A percentile compares a stretch with the other conserved stretches of the same genome.
Evolutionary conservation across 2,329 filamentous ascomycete genomes (phyloP).

Genomic region (Aureobasidium sp.): DNA sequence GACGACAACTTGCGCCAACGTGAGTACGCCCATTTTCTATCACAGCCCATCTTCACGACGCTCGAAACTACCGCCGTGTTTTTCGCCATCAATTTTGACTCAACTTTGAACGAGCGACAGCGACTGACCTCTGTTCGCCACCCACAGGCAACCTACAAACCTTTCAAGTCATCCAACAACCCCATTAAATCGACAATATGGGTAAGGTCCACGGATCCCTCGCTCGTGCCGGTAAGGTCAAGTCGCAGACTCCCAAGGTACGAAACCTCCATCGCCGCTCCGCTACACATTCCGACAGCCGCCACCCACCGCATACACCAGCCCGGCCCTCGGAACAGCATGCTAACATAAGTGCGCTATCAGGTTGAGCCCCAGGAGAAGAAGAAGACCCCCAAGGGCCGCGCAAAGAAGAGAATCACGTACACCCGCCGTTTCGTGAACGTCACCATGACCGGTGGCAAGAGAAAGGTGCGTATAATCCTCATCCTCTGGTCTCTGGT

Average conservation of each 20-base stretch:
- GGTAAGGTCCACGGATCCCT: conserved; percentile 92
- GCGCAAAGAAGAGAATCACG: conserved; percentile 91
- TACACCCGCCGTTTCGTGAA: conserved; percentile 99
- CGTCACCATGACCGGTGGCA: conserved; percentile 93
- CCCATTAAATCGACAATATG: conserved; percentile 53
- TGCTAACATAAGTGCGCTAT: conserved; percentile 24
- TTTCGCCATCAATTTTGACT: background rate
- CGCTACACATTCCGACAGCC: conserved; percentile 19
- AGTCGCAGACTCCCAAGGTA: conserved; percentile 91
- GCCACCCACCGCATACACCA: conserved; percentile 20
- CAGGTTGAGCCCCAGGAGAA: conserved; percentile 89
- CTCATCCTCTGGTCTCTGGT: conserved; percentile 24
- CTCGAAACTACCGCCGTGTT: background rate
- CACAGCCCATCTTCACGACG: background rate
- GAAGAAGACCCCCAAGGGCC: conserved; percentile 93
- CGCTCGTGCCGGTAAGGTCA: conserved; percentile 95
- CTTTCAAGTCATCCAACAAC: conserved; percentile 10
- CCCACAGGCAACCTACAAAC: conserved; percentile 10
- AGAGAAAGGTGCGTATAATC: conserved; percentile 72
- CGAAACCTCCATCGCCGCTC: conserved; percentile 29
- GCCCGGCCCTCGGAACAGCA: background rate
- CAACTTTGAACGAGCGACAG: conserved; percentile 1
- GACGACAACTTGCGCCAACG: conserved; percentile 13
- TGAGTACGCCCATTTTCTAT: conserved; percentile 8
- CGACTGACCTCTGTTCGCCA: conserved; percentile 15